Conservation (phyloP, 1,139 yeast genomes). For the Scheffersomyces illinoinensis region DNA sequence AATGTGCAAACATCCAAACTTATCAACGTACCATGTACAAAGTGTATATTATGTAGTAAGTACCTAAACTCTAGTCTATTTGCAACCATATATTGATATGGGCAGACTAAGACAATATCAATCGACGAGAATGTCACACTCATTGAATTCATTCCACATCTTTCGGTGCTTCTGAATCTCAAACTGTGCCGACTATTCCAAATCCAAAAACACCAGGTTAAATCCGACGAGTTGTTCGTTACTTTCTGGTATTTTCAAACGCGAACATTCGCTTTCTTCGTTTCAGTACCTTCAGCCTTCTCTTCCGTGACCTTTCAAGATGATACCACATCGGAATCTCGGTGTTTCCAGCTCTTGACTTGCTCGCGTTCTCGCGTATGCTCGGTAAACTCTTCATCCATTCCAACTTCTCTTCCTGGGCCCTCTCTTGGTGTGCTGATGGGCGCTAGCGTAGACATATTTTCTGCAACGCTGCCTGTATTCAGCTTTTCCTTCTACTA, state of each 20-base stretch:
- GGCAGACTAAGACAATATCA: no score
- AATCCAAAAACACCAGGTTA: not conserved
- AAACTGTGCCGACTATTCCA: not conserved
- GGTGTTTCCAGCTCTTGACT: not conserved
- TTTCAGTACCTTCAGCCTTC: not conserved
- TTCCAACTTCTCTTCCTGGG: not conserved
- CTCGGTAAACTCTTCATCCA: not conserved
- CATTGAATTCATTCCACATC: not conserved
- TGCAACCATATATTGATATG: no score
- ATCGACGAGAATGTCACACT: not conserved
- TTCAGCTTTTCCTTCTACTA: not conserved
- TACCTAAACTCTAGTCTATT: no score
- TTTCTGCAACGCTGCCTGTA: not conserved
- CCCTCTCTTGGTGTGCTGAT: not conserved
- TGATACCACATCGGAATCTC: not conserved
- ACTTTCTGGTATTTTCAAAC: not conserved
- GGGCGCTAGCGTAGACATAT: not conserved
- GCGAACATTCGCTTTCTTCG: not conserved
- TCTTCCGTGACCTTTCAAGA: no score
- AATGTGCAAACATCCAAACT: no score
- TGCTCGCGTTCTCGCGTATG: not conserved
- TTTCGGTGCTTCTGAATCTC: not conserved
- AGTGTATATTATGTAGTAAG: no score
- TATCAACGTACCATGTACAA: no score
- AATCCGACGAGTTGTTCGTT: not conserved